A percentile compares a stretch with the other conserved stretches of the same genome.
Conservation (phyloP, 129 eudicot genomes). For the Helianthus annuus region HanXRQr2.0-SUNRISE NC_035438.2:12757241-12757740, state of each 20-base stretch:
- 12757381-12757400: slow-evolving; percentile 44
- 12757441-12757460: slow-evolving; percentile 8
- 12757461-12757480: not conserved
- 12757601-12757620: slow-evolving; percentile 23
- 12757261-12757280: not conserved
- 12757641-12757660: slow-evolving; percentile 16
- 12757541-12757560: slow-evolving; percentile 97
- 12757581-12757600: slow-evolving; percentile 12
- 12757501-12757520: slow-evolving; percentile 99
- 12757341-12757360: slow-evolving; percentile 99
- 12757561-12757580: slow-evolving; percentile 82
- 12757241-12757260: not conserved
- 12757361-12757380: slow-evolving; percentile 99
- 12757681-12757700: slow-evolving; percentile 24
- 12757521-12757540: slow-evolving; percentile 99
- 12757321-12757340: slow-evolving; percentile 99
- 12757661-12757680: slow-evolving; percentile 33
- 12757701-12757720: slow-evolving; percentile 19
- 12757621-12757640: not conserved
- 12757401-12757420: slow-evolving; percentile 18
- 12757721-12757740: slow-evolving; percentile 9
- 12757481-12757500: slow-evolving; percentile 55
- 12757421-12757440: slow-evolving; percentile 39
- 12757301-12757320: slow-evolving; percentile 99
- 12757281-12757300: slow-evolving; percentile 3